Conservation (phyloP, 371 early-diverging fungal genomes). For the Saksenaea vasiformis region DNA sequence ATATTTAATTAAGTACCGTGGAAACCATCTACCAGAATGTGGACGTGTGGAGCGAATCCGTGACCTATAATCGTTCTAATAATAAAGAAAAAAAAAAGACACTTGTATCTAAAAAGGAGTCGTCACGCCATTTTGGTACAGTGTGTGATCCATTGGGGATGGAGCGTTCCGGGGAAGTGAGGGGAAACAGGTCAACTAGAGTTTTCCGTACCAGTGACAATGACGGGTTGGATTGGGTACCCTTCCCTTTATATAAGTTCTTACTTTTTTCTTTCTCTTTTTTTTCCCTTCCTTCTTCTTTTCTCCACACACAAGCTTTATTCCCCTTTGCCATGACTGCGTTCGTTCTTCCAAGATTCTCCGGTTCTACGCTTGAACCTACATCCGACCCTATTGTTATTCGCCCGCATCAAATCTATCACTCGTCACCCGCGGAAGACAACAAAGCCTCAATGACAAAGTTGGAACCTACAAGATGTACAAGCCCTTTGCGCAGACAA, state of each 20-base stretch:
- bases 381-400: slow-evolving; percentile 10
- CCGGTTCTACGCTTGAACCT: slow-evolving; percentile 11
- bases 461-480: not conserved
- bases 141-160: not conserved
- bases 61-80: slow-evolving; percentile 28
- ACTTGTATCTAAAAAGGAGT: not conserved
- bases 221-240: too few relatives aligned
- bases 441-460: not conserved
- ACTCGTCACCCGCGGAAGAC: too few relatives aligned
- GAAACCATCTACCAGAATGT: slow-evolving; percentile 60
- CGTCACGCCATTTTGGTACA: not conserved
- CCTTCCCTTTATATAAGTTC: not conserved
- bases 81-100: not conserved
- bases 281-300: not conserved
- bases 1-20: slow-evolving; percentile 64
- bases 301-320: not conserved
- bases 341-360: slow-evolving; percentile 1
- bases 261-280: not conserved
- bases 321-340: not conserved
- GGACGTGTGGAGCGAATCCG: slow-evolving; percentile 46
- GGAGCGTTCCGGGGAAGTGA: not conserved
- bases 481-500: not conserved
- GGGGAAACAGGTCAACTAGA: too few relatives aligned
- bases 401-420: not conserved
- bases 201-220: not conserved